Base-by-base conservation (phyloP, 805 yeast species). In the Ogataea kodamae region DNA sequence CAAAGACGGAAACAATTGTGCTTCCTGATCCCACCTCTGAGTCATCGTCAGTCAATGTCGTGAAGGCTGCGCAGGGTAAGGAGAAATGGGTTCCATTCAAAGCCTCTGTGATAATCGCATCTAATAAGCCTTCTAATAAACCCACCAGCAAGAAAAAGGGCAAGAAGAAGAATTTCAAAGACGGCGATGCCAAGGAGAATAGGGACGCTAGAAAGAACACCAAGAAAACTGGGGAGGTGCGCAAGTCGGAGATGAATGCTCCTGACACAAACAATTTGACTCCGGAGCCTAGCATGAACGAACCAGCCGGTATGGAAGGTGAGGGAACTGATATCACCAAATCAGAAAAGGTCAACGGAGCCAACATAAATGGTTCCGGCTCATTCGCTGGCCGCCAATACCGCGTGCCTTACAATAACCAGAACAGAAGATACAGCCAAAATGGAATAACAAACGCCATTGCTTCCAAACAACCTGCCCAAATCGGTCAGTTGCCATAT, bases 61-160 rank as follows among this genome's bases (percentile, higher is more conserved):
- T 39, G 38, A 44, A 55, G 38, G 50, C 51, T 32, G 45, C 53
- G 39, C 28, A 59, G 10, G 77, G 78, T 36, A 76, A 73, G 49
- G 81, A 75, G 49, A 82, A 81, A 54, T 79, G 86, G 85, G 72
- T 78, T 23, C 86, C 86, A n/a, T 75, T 72, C 54, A 70, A 75
- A 46, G 83, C 74, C 25, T 52, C 60, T 12, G 73, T 72, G 29
- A 70, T 69, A 17, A 62, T 72, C 24, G 63, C 70, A 13, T 36
- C 57, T 2, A 42, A 41, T 27, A 49, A 46, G 30, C 21, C 34
- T 3, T 17, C 30, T 13, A 16, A 40, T 7, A 28, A 35, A 17
- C 45, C 42, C 18, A 35, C 37, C 17, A 43, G 40, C 6, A 26
- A 46, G 8, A 33, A 41, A 17, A 52, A 50, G 40, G 49, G 47